phyloP scores from a whole-genome alignment of 306 rosid species.

The Hylodesmum podocarpum region DNA sequence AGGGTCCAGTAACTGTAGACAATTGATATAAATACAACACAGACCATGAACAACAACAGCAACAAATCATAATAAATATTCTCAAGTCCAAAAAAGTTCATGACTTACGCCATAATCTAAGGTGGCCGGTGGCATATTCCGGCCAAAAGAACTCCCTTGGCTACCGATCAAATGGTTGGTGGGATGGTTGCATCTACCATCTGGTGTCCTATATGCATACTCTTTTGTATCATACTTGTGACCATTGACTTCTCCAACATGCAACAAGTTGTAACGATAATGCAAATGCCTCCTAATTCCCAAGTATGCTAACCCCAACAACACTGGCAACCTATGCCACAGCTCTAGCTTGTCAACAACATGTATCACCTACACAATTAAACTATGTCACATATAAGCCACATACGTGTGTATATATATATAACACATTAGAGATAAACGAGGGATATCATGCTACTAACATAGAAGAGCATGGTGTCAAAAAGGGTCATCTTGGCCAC shows the following conservation, averaged over 20 bases:
- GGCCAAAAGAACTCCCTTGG: constrained; percentile 63
- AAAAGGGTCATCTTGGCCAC: constrained; percentile 60
- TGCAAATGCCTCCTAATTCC: constrained; percentile 75
- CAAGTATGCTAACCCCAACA: constrained; percentile 57
- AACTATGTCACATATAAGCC: neutral
- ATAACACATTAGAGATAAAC: neutral
- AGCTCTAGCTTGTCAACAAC: constrained; percentile 59
- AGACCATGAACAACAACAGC: neutral
- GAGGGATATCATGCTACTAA: constrained; percentile 19
- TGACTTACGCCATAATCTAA: constrained; percentile 49
- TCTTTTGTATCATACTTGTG: constrained; percentile 41
- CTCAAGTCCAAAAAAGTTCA: neutral
- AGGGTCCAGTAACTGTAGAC: constrained; percentile 59
- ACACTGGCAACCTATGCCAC: constrained; percentile 76
- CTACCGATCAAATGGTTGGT: constrained; percentile 54
- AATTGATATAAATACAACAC: neutral
- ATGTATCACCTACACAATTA: constrained; percentile 46
- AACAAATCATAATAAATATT: neutral
- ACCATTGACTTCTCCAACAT: constrained; percentile 50
- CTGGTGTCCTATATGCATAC: constrained; percentile 51
- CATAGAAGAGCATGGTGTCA: constrained; percentile 57
- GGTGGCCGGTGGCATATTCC: constrained; percentile 70
- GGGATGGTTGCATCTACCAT: constrained; percentile 67
- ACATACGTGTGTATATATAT: neutral
- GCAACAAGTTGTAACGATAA: constrained; percentile 60